Percentiles rank a stretch among this genome's conserved stretches.
Conservation (phyloP, 1,284 basidiomycete species). For the Veloboletus limbatus region DNA sequence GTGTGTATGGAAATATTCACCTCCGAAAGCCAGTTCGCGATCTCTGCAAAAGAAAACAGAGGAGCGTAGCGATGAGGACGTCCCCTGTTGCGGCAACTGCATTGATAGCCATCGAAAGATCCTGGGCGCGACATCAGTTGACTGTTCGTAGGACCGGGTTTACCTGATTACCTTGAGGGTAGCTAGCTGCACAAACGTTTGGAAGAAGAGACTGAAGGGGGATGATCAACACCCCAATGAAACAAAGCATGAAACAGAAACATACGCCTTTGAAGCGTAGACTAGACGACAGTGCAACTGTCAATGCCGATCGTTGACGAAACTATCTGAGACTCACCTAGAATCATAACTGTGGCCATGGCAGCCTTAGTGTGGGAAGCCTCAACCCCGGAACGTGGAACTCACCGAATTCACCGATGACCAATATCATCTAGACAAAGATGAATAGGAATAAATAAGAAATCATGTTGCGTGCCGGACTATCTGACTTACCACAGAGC, state of each 20-base stretch:
- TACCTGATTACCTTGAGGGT: conserved; percentile 24
- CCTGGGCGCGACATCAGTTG: conserved; percentile 15
- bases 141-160: neutral
- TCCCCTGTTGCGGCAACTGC: conserved; percentile 59
- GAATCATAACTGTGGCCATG: conserved; percentile 13
- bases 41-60: conserved; percentile 50
- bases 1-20: conserved; percentile 25
- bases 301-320: conserved; percentile 1
- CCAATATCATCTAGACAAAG: conserved; percentile 33
- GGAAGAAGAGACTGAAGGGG: conserved; percentile 28
- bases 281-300: conserved; percentile 26
- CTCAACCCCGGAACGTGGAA: neutral
- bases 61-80: conserved; percentile 51
- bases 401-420: conserved; percentile 53
- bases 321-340: conserved; percentile 20
- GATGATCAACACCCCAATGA: neutral
- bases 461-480: neutral
- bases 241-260: neutral
- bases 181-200: conserved; percentile 42
- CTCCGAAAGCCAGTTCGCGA: conserved; percentile 58
- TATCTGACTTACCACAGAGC: conserved; percentile 20
- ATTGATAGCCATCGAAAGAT: conserved; percentile 55
- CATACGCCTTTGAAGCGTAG: conserved; percentile 42
- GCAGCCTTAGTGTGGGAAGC: conserved; percentile 6
- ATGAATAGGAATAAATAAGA: conserved; percentile 9